phyloP scores from a whole-genome alignment of 441 rosid genomes.

The Mallotus japonicus region DNA sequence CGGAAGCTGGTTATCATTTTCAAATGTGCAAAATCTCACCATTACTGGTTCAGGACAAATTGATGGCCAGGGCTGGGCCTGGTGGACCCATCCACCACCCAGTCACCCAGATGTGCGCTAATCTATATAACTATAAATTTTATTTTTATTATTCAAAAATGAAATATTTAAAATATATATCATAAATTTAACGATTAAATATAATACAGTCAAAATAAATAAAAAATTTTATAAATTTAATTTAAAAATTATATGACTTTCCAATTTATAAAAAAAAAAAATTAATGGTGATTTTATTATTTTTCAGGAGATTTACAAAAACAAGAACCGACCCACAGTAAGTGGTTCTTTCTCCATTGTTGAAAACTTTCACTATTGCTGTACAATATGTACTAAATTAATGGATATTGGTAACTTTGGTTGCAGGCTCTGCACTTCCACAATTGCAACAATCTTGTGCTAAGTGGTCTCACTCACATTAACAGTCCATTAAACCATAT shows the following conservation, averaged over 20 bases:
- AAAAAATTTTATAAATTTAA: too few species aligned
- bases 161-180: too few species aligned
- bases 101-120: background rate
- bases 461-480: background rate
- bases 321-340: background rate
- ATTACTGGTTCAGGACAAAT: constrained; percentile 31
- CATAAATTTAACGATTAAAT: too few species aligned
- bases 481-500: constrained; percentile 7
- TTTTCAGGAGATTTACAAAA: background rate
- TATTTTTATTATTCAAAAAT: too few species aligned
- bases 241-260: too few species aligned
- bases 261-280: too few species aligned
- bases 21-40: constrained; percentile 16
- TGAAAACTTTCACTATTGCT: background rate
- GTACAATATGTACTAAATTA: too few species aligned
- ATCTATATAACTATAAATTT: background rate
- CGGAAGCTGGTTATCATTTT: constrained; percentile 27
- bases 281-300: too few species aligned
- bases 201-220: too few species aligned
- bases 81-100: constrained; percentile 26
- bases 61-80: constrained; percentile 32
- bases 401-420: too few species aligned
- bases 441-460: background rate
- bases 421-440: constrained; percentile 7
- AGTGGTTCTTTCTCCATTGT: background rate